phyloP scores from a whole-genome alignment of 192 early-diverging fungal species.

The Linnemannia exigua region DNA sequence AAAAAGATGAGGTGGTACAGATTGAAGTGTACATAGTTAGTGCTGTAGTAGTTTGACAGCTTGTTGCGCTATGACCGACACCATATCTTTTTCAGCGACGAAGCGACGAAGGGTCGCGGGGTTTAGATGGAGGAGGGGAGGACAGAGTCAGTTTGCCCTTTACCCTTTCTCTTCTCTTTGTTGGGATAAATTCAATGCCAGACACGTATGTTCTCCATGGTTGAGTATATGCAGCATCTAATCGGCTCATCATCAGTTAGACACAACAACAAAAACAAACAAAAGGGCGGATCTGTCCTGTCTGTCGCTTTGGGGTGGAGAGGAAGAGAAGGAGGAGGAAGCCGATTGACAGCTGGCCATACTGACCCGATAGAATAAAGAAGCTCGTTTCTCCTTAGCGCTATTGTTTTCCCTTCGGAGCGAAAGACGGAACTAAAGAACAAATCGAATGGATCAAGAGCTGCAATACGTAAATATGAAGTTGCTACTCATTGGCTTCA shows the following conservation, averaged over 20 bases:
- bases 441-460: no score
- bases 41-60: background rate
- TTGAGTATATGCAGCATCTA: background rate
- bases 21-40: background rate
- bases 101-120: background rate
- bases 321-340: background rate
- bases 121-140: background rate
- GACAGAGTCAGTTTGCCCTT: no score
- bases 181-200: background rate
- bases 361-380: no score
- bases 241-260: background rate
- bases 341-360: no score
- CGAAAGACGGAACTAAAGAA: no score
- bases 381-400: no score
- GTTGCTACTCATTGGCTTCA: no score
- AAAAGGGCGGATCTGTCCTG: background rate
- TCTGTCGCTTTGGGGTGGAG: background rate
- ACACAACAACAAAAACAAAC: background rate
- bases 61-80: slow-evolving; percentile 2
- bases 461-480: no score
- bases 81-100: background rate
- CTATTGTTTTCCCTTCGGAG: no score
- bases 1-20: background rate
- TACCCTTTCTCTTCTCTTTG: background rate
- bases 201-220: background rate